Base-by-base conservation (phyloP, 495 filamentous ascomycete species). In the Penicillium macrosclerotiorum region DNA sequence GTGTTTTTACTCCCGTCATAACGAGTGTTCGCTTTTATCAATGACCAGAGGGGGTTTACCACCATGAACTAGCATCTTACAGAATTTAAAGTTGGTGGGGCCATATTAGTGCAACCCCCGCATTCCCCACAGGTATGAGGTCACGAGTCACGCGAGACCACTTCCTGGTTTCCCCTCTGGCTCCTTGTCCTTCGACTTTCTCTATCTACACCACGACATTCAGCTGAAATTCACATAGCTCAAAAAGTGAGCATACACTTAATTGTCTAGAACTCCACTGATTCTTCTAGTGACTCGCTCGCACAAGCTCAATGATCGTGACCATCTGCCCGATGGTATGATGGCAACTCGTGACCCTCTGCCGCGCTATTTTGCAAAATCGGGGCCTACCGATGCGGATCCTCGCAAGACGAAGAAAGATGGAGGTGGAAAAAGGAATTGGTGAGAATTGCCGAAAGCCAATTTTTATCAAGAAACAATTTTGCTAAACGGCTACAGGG, bases 351-450 rank as follows among this genome's bases (percentile, higher is more conserved):
- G 85, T 52, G 85, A 92, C 26, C 78, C 85, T 49, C 67, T 95
- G 19, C 91, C 93, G 55, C 88, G 89, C 55, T 96, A 83, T 79
- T 97, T 97, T 62, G 89, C 78, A 60, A 96, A 96, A 77, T 69
- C 80, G 24, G 93, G 92, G 52, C 86, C 84, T 58, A 73, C 82
- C 55, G 91, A 90, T 59, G 70, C 73, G 53, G 85, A 94, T 59
- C 93, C 92, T 30, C 88, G 88, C 68, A 93, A 93, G 79, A 87
- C 85, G 53, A 96, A 96, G 83, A 97, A 97, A 76, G 87, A 95
- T 50, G 92, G 92, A 39, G 86, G 81, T 38, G 92, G 92, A 31
- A 93, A 89, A 66, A 88, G 84, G 64, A 96, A 96, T 67, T 97
- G 92, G 92, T 96, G 79, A 67, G 83, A 30, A 38, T 34, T 16